These are phyloP conservation scores for Hypomontagnella monticulosa DNA, from an alignment of 495 filamentous ascomycete genomes.

Conservation along the genomic window DNA sequence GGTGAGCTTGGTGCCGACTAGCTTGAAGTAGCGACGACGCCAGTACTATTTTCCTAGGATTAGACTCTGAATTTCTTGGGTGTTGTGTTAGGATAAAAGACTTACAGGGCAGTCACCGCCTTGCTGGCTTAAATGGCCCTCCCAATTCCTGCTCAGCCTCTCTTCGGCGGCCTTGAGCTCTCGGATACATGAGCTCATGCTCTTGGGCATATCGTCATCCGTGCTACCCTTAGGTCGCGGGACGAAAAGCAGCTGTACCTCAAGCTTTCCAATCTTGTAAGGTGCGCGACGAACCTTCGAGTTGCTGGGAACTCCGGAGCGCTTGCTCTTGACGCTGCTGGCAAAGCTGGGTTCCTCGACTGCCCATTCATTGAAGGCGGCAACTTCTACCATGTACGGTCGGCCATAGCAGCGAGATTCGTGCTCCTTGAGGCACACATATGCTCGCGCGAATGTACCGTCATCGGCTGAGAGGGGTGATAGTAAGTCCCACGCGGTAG, in stretches of 20 bases:
- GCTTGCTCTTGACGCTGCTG: slow-evolving; percentile 89
- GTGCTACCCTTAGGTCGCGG: slow-evolving; percentile 88
- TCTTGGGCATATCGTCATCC: slow-evolving; percentile 98
- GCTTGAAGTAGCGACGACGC: slow-evolving; percentile 97
- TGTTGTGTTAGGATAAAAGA: slow-evolving; percentile 34
- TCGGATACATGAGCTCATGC: slow-evolving; percentile 92
- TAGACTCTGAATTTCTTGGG: not conserved
- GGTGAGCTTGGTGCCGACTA: slow-evolving; percentile 88
- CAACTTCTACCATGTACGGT: slow-evolving; percentile 84
- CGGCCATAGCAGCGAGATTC: slow-evolving; percentile 86
- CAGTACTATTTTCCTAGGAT: slow-evolving; percentile 74
- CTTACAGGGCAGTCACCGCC: slow-evolving; percentile 97
- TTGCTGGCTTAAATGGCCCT: slow-evolving; percentile 93
- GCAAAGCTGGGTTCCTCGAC: slow-evolving; percentile 75
- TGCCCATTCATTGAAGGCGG: slow-evolving; percentile 98
- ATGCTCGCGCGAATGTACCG: slow-evolving; percentile 91
- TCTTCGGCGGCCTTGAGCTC: slow-evolving; percentile 90
- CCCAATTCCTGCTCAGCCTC: slow-evolving; percentile 74
- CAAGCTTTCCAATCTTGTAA: slow-evolving; percentile 93
- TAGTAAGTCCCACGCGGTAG: slow-evolving; percentile 85
- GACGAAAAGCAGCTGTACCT: slow-evolving; percentile 92
- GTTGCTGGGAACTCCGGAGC: slow-evolving; percentile 62
- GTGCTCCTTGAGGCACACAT: slow-evolving; percentile 91
- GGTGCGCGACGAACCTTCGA: slow-evolving; percentile 74
- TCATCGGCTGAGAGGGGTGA: slow-evolving; percentile 86